Evolutionary conservation across 2,329 filamentous ascomycete genomes (phyloP), one percentile per base, ranked within the genome.

Genomic region (Epichloe bromicola): DNA sequence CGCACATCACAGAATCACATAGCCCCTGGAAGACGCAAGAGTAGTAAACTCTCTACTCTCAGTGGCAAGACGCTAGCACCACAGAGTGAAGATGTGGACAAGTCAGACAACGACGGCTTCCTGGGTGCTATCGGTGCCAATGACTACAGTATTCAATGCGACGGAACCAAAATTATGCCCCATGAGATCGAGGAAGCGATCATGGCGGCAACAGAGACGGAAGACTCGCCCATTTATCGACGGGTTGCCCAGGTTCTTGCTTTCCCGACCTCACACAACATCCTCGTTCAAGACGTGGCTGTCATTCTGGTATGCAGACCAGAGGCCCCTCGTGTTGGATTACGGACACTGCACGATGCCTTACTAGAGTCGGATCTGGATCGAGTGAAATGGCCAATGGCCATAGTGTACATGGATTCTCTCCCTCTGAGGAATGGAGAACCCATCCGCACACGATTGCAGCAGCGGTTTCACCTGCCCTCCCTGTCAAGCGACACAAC

Each of bases 101-200:
- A 73, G 49, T 60, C 74, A 37, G 73, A 75, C 54, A 53, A 60
- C 1, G 67, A 72, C 8, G 69, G 71, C 36, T 75, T 69, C 56
- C 63, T 75, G 1, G 73, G 68, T 59, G 69, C 75, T 55, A 75
- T 71, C 4, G 72, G 73, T 12, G 65, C 72, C n/a, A 73, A 65
- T 57, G 75, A 75, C 55, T 73, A 75, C 50, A 69, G 74, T 53
- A 74, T 76, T 60, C 74, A 75, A 57, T 68, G 73, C 19, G 74
- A 73, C 43, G 73, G 73, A 30, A 73, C 75, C 58, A 67, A 75
- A 33, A 75, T 76, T 50, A 74, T 70, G 7, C 74, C 74, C 12
- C 17, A 45, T 49, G 73, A 76, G 55, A 66, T 77, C 12, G 74
- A 78, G 55, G 69, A 76, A 54, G 73, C 72, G 5, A 68, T 78